These are phyloP conservation scores for Cutaneotrichosporon sp. DNA, from an alignment of 1,284 basidiomycete species.

Conservation along the genomic window DNA sequence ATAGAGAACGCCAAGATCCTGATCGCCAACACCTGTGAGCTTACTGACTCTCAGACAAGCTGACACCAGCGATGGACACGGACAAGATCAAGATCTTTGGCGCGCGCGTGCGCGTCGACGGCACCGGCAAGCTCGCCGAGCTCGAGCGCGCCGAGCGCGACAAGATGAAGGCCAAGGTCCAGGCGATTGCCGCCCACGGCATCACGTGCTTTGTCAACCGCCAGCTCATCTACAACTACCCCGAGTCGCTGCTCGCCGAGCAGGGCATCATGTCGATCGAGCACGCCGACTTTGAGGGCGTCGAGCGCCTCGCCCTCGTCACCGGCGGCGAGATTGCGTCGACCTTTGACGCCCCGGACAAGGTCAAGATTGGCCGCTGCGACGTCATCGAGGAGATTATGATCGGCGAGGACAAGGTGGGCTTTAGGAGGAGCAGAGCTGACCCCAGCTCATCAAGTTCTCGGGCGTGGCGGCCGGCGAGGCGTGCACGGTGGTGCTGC, in stretches of 20 bases:
- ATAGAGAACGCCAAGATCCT: conserved; percentile 95
- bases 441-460: conserved; percentile 88
- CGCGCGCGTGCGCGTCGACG: conserved; percentile 91
- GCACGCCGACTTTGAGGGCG: conserved; percentile 99
- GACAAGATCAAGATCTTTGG: conserved; percentile 99
- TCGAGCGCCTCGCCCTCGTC: conserved; percentile 92
- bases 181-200: conserved; percentile 89
- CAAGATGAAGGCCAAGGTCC: conserved; percentile 99
- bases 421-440: conserved; percentile 20
- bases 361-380: conserved; percentile 90
- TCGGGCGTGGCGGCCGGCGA: conserved; percentile 97
- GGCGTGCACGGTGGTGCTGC: conserved; percentile 97
- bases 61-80: conserved; percentile 89
- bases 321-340: conserved; percentile 97
- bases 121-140: conserved; percentile 95
- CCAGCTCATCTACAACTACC: conserved; percentile 99
- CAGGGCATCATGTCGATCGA: conserved; percentile 96
- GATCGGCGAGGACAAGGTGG: conserved; percentile 97
- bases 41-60: not conserved
- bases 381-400: conserved; percentile 98
- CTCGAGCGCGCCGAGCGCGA: conserved; percentile 95
- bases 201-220: conserved; percentile 99
- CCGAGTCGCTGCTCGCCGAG: conserved; percentile 89
- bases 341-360: conserved; percentile 91
- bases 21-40: conserved; percentile 93